Evolutionary conservation across 345 rosid species (phyloP).

Genomic region (Lagerstroemia speciosa): DNA sequence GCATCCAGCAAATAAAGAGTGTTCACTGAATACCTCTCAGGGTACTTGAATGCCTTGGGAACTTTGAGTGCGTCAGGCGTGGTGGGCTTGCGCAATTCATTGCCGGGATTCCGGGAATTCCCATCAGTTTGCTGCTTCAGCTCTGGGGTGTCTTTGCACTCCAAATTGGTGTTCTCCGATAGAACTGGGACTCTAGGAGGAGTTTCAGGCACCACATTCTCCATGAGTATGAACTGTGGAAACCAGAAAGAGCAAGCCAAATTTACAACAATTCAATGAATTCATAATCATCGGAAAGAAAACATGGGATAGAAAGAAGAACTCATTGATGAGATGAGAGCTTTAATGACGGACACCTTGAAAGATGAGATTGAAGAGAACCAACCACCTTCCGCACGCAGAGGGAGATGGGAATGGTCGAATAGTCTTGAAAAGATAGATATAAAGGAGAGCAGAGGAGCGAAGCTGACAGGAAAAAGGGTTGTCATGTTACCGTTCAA

Average conservation of each 20-base stretch:
- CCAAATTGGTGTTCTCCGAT: constrained; percentile 11
- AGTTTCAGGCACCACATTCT: constrained; percentile 24
- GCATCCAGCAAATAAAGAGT: not conserved
- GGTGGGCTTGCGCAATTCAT: constrained; percentile 30
- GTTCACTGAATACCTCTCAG: constrained; percentile 40
- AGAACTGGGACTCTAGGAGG: constrained; percentile 13
- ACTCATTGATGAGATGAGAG: too few species aligned
- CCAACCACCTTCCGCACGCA: too few species aligned
- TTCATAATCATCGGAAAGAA: too few species aligned
- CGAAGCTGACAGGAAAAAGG: not conserved
- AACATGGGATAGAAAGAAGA: not conserved
- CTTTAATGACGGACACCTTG: too few species aligned
- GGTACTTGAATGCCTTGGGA: constrained; percentile 66
- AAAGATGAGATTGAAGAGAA: too few species aligned
- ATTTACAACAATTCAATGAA: too few species aligned
- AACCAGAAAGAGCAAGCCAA: too few species aligned
- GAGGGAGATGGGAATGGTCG: not conserved
- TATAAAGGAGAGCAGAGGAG: not conserved
- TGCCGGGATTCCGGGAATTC: constrained; percentile 21
- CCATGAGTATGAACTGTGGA: constrained; percentile 16
- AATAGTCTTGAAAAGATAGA: not conserved
- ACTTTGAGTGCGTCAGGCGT: constrained; percentile 62
- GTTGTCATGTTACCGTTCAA: constrained; percentile 8
- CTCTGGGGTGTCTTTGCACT: constrained; percentile 16
- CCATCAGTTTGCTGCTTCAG: constrained; percentile 1